Percentiles rank a stretch among this genome's conserved stretches.
These are phyloP conservation scores for Penicillium sp. DNA, from an alignment of 2,329 filamentous ascomycete genomes.

Conservation along the genomic window DNA sequence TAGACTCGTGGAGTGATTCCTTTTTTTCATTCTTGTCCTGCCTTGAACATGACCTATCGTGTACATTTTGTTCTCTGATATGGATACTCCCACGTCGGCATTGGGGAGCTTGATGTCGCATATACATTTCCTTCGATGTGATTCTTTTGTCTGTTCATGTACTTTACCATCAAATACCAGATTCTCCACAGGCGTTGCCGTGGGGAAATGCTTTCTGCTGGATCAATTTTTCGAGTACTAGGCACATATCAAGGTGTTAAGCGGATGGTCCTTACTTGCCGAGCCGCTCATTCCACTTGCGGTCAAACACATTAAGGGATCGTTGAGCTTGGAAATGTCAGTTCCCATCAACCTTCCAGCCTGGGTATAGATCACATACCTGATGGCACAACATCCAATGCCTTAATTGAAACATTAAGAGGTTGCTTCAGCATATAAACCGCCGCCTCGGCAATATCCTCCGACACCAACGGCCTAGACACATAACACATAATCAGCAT, in stretches of 20 bases:
- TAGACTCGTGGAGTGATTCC: slow-evolving; percentile 1
- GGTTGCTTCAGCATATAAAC: slow-evolving; percentile 53
- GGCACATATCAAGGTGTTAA: not conserved
- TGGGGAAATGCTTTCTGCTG: not conserved
- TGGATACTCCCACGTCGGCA: slow-evolving; percentile 15
- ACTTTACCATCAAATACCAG: slow-evolving; percentile 24
- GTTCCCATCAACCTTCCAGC: not conserved
- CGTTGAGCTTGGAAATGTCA: slow-evolving; percentile 35
- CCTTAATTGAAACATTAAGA: slow-evolving; percentile 53
- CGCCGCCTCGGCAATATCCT: slow-evolving; percentile 35
- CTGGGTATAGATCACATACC: slow-evolving; percentile 31
- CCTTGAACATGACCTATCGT: slow-evolving; percentile 22
- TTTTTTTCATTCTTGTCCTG: slow-evolving; percentile 10
- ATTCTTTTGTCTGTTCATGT: slow-evolving; percentile 24
- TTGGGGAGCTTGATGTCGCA: slow-evolving; percentile 19
- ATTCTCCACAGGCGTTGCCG: not conserved
- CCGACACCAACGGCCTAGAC: too few relatives aligned
- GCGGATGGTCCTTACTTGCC: not conserved
- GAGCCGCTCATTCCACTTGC: slow-evolving; percentile 34
- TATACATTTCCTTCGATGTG: slow-evolving; percentile 28
- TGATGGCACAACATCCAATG: slow-evolving; percentile 54
- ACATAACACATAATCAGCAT: too few relatives aligned
- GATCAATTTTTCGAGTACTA: too few relatives aligned
- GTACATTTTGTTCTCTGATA: slow-evolving; percentile 22
- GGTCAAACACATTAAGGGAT: slow-evolving; percentile 42